A percentile compares a stretch with the other conserved stretches of the same genome.
Evolutionary conservation across 495 filamentous ascomycete genomes (phyloP).

Genomic region (Penicillium goetzii): DNA sequence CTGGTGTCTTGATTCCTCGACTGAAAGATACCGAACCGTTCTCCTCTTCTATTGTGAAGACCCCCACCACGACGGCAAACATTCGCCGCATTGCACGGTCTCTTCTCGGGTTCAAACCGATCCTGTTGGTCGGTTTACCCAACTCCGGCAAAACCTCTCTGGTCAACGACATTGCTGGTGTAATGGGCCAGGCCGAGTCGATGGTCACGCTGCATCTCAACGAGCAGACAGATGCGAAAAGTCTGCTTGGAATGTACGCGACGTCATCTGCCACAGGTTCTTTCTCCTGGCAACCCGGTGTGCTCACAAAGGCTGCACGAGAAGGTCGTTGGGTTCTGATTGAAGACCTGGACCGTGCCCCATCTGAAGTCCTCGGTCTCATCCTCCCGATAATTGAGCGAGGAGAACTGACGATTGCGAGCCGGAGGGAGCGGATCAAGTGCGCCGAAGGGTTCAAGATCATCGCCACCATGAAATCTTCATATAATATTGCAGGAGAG

Average conservation of each 20-base stretch:
- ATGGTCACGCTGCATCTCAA: slow-evolving; percentile 94
- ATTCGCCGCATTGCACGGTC: slow-evolving; percentile 66
- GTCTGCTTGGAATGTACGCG: slow-evolving; percentile 90
- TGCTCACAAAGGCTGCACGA: slow-evolving; percentile 87
- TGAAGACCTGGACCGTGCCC: slow-evolving; percentile 93
- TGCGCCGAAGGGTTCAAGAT: slow-evolving; percentile 84
- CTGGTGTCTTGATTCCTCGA: slow-evolving; percentile 69
- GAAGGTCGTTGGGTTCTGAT: slow-evolving; percentile 97
- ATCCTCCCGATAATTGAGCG: slow-evolving; percentile 89
- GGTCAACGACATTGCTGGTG: slow-evolving; percentile 78
- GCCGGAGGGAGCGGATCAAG: slow-evolving; percentile 79
- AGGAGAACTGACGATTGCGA: slow-evolving; percentile 83
- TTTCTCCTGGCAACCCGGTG: slow-evolving; percentile 91
- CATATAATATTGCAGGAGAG: slow-evolving; percentile 69
- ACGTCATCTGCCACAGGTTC: slow-evolving; percentile 81
- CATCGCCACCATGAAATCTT: slow-evolving; percentile 86
- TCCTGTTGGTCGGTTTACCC: slow-evolving; percentile 80
- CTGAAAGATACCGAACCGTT: slow-evolving; percentile 50
- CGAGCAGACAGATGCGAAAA: slow-evolving; percentile 95
- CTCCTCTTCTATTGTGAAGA: slow-evolving; percentile 66
- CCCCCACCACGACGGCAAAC: slow-evolving; percentile 71
- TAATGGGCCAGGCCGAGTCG: slow-evolving; percentile 69
- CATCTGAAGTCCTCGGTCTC: slow-evolving; percentile 91
- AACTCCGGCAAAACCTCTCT: slow-evolving; percentile 90
- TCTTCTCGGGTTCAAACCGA: slow-evolving; percentile 65